A percentile compares a stretch with the other conserved stretches of the same genome.
Evolutionary conservation across 768 basidiomycete genomes (phyloP).

Genomic region (Phlebiopsis gigantea): DNA sequence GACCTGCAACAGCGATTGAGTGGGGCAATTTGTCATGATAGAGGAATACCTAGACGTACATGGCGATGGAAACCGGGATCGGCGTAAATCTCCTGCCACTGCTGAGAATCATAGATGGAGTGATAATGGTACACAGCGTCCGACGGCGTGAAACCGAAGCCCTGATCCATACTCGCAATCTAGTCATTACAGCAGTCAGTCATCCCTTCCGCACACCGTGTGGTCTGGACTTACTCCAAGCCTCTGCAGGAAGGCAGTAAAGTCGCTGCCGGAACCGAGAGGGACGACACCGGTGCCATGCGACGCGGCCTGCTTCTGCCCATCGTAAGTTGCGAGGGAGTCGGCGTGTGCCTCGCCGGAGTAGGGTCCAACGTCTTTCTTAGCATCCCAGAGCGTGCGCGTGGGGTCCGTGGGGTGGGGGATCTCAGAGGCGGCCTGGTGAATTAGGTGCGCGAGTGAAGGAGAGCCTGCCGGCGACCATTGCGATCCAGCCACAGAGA

Average conservation of each 20-base stretch:
- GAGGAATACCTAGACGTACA: slow-evolving; percentile 26
- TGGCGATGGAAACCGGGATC: slow-evolving; percentile 61
- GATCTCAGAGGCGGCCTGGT: slow-evolving; percentile 58
- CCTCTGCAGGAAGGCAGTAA: slow-evolving; percentile 84
- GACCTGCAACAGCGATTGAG: slow-evolving; percentile 27
- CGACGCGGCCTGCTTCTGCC: slow-evolving; percentile 22
- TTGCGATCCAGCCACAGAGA: slow-evolving; percentile 55
- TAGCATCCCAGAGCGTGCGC: slow-evolving; percentile 77
- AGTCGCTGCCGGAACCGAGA: slow-evolving; percentile 86
- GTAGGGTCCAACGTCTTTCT: slow-evolving; percentile 49
- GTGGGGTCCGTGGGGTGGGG: slow-evolving; percentile 64
- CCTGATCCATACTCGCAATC: slow-evolving; percentile 31
- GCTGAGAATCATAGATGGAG: slow-evolving; percentile 51
- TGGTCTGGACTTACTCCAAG: slow-evolving; percentile 46
- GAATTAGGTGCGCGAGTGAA: slow-evolving; percentile 74
- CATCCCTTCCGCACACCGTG: not conserved
- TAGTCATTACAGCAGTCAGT: slow-evolving; percentile 7
- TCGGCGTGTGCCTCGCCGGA: slow-evolving; percentile 33
- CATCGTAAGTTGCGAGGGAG: slow-evolving; percentile 35
- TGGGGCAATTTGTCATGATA: not conserved
- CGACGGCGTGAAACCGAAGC: slow-evolving; percentile 31
- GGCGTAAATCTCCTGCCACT: slow-evolving; percentile 57
- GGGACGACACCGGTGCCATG: slow-evolving; percentile 39
- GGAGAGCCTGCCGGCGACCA: slow-evolving; percentile 65
- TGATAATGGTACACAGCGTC: slow-evolving; percentile 59